These are phyloP conservation scores for Hypoxylon sp. DNA, from an alignment of 2,329 filamentous ascomycete genomes.

Conservation along the genomic window DNA sequence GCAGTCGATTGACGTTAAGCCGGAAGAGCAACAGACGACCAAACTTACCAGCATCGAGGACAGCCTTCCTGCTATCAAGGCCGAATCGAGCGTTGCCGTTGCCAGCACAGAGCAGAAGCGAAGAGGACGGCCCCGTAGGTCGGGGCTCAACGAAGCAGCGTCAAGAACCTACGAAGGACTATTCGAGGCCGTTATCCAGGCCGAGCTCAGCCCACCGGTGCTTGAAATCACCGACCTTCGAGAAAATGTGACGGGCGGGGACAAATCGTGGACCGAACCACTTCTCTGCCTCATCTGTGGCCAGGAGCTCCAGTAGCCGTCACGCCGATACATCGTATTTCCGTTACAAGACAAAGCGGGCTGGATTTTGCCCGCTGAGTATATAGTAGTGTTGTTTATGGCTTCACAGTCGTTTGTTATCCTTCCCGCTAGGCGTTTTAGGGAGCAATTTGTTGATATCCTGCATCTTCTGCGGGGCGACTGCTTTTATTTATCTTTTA, in stretches of 20 bases:
- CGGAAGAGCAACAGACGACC: constrained; percentile 49
- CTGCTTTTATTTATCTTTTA: constrained; percentile 16
- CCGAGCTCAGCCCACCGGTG: constrained; percentile 57
- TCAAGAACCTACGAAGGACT: constrained; percentile 60
- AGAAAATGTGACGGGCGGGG: constrained; percentile 55
- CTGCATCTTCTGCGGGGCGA: constrained; percentile 35
- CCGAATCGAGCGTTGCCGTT: constrained; percentile 49
- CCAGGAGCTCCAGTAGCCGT: constrained; percentile 54
- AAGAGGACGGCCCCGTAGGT: constrained; percentile 52
- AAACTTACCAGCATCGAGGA: constrained; percentile 48
- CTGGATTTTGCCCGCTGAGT: constrained; percentile 13
- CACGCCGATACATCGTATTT: neutral
- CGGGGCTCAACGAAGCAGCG: constrained; percentile 46
- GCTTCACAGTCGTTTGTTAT: constrained; percentile 7
- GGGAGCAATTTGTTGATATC: constrained; percentile 38
- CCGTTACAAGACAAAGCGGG: neutral
- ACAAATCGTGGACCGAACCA: constrained; percentile 63
- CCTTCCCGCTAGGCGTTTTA: constrained; percentile 37
- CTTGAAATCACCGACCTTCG: constrained; percentile 64
- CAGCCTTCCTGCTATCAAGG: constrained; percentile 37
- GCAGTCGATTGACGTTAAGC: constrained; percentile 63
- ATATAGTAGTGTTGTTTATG: constrained; percentile 20
- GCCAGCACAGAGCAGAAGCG: constrained; percentile 39
- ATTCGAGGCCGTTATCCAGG: constrained; percentile 60
- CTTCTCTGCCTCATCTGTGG: constrained; percentile 61